Evolutionary conservation across 257 asterid species (phyloP).

Genomic region (Solanum dulcamara): DNA sequence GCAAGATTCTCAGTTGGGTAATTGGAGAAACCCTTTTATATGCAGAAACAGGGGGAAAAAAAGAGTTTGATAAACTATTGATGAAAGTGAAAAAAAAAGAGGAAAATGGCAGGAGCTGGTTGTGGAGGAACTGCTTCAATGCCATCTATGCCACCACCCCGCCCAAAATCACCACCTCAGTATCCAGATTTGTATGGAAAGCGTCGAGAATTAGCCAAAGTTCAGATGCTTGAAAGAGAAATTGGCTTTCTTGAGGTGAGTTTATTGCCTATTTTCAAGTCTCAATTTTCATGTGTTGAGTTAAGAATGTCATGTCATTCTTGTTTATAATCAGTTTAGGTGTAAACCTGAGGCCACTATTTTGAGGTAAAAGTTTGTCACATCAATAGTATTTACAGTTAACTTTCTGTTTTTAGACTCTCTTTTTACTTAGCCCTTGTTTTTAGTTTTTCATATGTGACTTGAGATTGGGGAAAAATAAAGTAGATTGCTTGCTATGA

Average conservation of each 20-base stretch:
- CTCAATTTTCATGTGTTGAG: neutral
- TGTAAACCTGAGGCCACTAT: neutral
- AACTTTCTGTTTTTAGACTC: neutral
- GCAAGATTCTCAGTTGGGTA: neutral
- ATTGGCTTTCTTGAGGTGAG: constrained; percentile 70
- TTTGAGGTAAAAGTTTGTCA: neutral
- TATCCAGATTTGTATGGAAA: constrained; percentile 92
- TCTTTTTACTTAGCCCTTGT: neutral
- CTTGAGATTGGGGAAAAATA: neutral
- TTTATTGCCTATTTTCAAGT: neutral
- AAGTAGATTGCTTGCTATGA: neutral
- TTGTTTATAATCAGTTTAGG: neutral
- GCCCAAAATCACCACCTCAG: constrained; percentile 79
- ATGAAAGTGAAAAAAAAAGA: neutral
- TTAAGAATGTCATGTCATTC: neutral
- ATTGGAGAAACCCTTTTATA: neutral
- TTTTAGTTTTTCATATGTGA: neutral
- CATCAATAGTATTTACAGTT: neutral
- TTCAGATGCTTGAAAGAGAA: constrained; percentile 83
- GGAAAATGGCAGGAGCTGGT: constrained; percentile 28
- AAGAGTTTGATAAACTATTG: neutral
- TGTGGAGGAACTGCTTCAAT: constrained; percentile 9
- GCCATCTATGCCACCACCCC: constrained; percentile 77
- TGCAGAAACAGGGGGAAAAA: neutral
- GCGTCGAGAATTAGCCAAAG: constrained; percentile 59